phyloP scores from a whole-genome alignment of 257 asterid species.

The Agastache rugosa region DNA sequence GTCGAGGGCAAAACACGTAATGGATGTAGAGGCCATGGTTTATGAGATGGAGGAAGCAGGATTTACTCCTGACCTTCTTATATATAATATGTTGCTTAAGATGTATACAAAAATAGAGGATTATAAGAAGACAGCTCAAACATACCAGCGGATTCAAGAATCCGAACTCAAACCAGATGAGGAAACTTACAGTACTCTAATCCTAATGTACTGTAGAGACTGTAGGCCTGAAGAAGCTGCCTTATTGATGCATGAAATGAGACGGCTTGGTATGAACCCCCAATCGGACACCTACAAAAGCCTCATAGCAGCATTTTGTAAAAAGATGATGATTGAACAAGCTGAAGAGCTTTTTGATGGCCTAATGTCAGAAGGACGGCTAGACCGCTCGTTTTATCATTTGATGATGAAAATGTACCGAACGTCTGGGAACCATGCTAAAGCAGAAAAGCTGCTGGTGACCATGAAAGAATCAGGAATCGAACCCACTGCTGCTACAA shows the following conservation, averaged over 20 bases:
- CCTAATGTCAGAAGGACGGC: constrained; percentile 62
- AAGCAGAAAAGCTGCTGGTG: constrained; percentile 77
- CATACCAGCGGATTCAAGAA: constrained; percentile 75
- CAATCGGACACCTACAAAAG: constrained; percentile 80
- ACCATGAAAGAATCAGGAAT: constrained; percentile 91
- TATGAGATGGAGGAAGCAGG: constrained; percentile 87
- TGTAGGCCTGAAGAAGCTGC: constrained; percentile 83
- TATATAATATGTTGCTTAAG: constrained; percentile 74
- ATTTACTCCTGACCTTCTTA: constrained; percentile 72
- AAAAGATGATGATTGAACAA: constrained; percentile 76
- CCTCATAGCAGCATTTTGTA: constrained; percentile 82
- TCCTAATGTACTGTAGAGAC: constrained; percentile 92
- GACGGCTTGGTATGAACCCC: constrained; percentile 61
- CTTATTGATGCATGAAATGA: constrained; percentile 72
- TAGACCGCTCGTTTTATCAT: constrained; percentile 88
- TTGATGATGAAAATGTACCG: constrained; percentile 97
- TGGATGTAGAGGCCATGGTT: constrained; percentile 90
- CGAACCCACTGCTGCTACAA: constrained; percentile 83
- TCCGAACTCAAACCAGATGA: constrained; percentile 77
- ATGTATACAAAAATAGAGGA: constrained; percentile 76
- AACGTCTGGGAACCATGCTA: constrained; percentile 64
- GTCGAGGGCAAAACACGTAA: constrained; percentile 71
- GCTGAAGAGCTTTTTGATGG: constrained; percentile 84
- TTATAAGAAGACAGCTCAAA: constrained; percentile 74
- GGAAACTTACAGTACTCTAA: constrained; percentile 77